Conservation (phyloP, 768 basidiomycete species). For the Psilocybe sp. region DNA sequence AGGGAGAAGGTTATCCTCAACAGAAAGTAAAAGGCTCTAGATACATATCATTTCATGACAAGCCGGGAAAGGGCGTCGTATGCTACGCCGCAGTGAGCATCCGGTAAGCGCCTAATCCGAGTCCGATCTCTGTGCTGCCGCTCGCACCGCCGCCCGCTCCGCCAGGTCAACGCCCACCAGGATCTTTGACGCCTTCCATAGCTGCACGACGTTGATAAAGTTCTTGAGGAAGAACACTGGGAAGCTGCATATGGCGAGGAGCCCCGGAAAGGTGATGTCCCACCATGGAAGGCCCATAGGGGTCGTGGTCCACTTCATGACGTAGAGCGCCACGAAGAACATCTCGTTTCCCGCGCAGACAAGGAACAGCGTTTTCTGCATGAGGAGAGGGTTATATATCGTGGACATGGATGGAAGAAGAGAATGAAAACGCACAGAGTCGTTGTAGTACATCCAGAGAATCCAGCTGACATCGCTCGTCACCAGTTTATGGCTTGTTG, state of each 20-base stretch:
- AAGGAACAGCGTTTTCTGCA: constrained; percentile 80
- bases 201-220: constrained; percentile 90
- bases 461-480: constrained; percentile 91
- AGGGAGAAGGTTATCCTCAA: no score
- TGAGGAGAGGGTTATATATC: neutral
- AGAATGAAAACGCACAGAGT: constrained; percentile 60
- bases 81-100: constrained; percentile 7
- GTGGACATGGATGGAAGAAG: neutral
- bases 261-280: constrained; percentile 70
- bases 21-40: neutral
- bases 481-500: constrained; percentile 89
- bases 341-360: constrained; percentile 95
- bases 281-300: constrained; percentile 53
- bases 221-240: constrained; percentile 83
- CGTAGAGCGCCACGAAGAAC: constrained; percentile 93
- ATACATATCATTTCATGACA: neutral
- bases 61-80: constrained; percentile 4
- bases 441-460: constrained; percentile 90
- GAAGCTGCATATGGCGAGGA: constrained; percentile 58
- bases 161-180: constrained; percentile 91
- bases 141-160: constrained; percentile 69
- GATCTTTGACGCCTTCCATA: constrained; percentile 97
- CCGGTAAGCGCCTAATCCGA: constrained; percentile 8
- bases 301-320: constrained; percentile 78
- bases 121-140: constrained; percentile 28